Evolutionary conservation across 257 asterid genomes (phyloP), one percentile per base, ranked within the genome.

Genomic region (Solanum arcanum): DNA sequence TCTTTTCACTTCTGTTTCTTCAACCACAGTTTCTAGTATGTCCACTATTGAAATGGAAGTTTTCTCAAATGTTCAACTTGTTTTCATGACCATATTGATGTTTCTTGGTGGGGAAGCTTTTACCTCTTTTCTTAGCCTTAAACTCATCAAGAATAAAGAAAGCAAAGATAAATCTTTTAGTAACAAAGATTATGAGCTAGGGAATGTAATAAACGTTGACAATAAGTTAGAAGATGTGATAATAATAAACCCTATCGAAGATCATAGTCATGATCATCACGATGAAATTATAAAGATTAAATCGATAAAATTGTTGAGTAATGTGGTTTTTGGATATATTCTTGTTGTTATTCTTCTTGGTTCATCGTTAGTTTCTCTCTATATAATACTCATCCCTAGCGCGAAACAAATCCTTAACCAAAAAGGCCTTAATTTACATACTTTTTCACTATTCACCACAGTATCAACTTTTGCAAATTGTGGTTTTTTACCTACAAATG

Each of bases 401-500:
- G 94, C 95, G 8, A 83, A 64, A 23, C 39, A 86, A 12, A 90
- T 94, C 7, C 84, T 94, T 5, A 42, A 42, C 9, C 42, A 42
- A n/a, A 94, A 92, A 75, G 91, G 89, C 6, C 87, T 94, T 7
- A 87, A 89, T 12, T 12, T 25, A 29, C 46, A 44, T 49, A 93
- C 90, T 0, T 93, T 94, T 37, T 56, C 93, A 0, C 7, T 90
- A 1, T 92, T 94, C 87, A 83, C 93, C 7, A 89, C 89, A 2
- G 93, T 93, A 68, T 93, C 97, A 7, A 86, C 96, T 7, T 91
- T 94, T 42, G 21, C 94, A 16, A 94, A 91, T 84, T 90, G 95
- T 56, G 96, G 96, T 15, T 94, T 90, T 52, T 49, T 92, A 23
- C 96, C 98, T 1, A 91, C 94, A 7, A 94, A 91, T 37, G 96